These are phyloP conservation scores for Dendrostoma leiphaemia DNA, from an alignment of 2,329 filamentous ascomycete genomes.

Conservation along the genomic window DNA sequence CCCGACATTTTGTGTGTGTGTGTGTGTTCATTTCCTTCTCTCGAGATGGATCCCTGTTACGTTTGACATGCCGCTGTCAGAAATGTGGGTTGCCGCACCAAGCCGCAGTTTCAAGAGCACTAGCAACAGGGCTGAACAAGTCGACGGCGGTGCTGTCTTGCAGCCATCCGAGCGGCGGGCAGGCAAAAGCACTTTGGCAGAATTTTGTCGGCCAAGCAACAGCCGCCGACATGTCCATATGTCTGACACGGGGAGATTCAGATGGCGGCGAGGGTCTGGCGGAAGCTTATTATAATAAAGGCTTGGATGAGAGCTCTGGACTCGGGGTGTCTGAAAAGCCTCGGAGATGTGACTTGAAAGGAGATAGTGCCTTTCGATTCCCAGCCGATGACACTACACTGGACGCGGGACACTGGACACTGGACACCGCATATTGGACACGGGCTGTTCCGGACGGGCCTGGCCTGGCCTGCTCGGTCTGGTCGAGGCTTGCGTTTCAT, in stretches of 20 bases:
- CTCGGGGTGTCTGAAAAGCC: background rate
- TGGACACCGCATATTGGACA: too few species aligned
- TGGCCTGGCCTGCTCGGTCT: too few species aligned
- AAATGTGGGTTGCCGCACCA: constrained; percentile 1
- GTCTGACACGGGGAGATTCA: background rate
- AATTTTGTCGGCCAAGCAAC: background rate
- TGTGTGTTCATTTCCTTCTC: too few species aligned
- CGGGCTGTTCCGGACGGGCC: too few species aligned
- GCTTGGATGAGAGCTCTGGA: background rate
- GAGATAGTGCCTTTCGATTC: background rate
- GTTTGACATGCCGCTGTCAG: constrained; percentile 1
- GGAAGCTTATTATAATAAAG: background rate
- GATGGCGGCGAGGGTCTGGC: background rate
- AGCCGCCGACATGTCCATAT: background rate
- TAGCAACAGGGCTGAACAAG: too few species aligned
- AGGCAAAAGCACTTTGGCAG: too few species aligned
- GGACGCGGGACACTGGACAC: too few species aligned
- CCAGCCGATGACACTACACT: too few species aligned
- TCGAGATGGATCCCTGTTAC: background rate
- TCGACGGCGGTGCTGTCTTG: background rate
- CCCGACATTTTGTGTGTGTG: too few species aligned
- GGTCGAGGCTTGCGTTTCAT: too few species aligned
- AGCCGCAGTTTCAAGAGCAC: background rate
- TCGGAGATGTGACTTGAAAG: background rate
- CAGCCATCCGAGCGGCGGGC: background rate